A percentile compares a stretch with the other conserved stretches of the same genome.
phyloP scores from a whole-genome alignment of 306 rosid species.

The Acacia confusa region DNA sequence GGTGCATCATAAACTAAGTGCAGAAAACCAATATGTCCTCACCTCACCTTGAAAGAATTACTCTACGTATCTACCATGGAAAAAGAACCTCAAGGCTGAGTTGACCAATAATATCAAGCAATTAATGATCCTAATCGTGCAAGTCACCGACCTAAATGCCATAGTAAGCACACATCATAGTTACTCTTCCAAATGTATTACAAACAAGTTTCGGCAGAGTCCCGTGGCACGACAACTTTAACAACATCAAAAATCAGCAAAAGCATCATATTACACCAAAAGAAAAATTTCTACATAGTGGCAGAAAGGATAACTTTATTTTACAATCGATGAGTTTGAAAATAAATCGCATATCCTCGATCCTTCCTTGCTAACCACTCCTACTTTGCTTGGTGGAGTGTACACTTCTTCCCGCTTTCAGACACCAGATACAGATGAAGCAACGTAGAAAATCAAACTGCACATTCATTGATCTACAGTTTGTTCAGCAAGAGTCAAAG shows the following conservation, averaged over 20 bases:
- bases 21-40: background rate
- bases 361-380: slow-evolving; percentile 27
- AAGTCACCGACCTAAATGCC: background rate
- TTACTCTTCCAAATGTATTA: background rate
- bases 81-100: slow-evolving; percentile 12
- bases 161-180: background rate
- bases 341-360: slow-evolving; percentile 36
- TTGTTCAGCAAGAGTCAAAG: slow-evolving; percentile 45
- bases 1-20: background rate
- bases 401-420: slow-evolving; percentile 47
- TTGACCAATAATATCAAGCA: background rate
- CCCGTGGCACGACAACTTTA: background rate
- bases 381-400: slow-evolving; percentile 48
- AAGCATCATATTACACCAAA: slow-evolving; percentile 7
- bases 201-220: slow-evolving; percentile 12
- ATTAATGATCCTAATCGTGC: background rate
- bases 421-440: slow-evolving; percentile 42
- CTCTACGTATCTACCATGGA: slow-evolving; percentile 21
- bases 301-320: slow-evolving; percentile 31
- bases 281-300: slow-evolving; percentile 29
- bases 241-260: background rate
- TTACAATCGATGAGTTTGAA: slow-evolving; percentile 38
- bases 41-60: background rate
- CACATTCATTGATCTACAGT: slow-evolving; percentile 42
- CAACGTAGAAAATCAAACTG: slow-evolving; percentile 32